Conservation (phyloP, 345 rosid species). For the Xanthoceras sorbifolium region DNA sequence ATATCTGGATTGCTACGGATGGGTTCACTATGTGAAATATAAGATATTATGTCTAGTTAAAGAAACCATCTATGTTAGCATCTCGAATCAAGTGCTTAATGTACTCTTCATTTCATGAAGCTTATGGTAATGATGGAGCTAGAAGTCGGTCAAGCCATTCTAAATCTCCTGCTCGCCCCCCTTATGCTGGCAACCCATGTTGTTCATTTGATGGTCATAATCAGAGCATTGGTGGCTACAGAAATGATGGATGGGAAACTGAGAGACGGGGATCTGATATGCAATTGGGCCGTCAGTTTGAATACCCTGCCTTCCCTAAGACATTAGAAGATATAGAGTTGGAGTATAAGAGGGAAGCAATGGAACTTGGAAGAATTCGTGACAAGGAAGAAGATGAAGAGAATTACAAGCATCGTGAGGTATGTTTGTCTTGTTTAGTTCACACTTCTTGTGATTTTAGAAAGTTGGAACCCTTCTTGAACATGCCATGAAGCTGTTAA, state of each 20-base stretch:
- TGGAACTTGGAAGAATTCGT: slow-evolving; percentile 72
- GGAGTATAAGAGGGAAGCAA: slow-evolving; percentile 76
- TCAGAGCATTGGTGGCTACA: slow-evolving; percentile 59
- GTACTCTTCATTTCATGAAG: slow-evolving; percentile 88
- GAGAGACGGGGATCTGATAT: slow-evolving; percentile 69
- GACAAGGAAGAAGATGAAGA: slow-evolving; percentile 96
- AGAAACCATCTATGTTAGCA: slow-evolving; percentile 54
- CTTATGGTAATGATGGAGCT: slow-evolving; percentile 96
- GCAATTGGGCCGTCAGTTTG: slow-evolving; percentile 69
- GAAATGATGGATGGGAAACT: slow-evolving; percentile 71
- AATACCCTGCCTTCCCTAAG: slow-evolving; percentile 60
- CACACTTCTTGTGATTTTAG: slow-evolving; percentile 8
- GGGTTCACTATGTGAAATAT: slow-evolving; percentile 50
- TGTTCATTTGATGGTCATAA: slow-evolving; percentile 73
- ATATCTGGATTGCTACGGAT: slow-evolving; percentile 48
- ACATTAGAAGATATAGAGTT: slow-evolving; percentile 78
- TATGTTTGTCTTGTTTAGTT: slow-evolving; percentile 39
- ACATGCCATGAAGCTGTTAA: slow-evolving; percentile 16
- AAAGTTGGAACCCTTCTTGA: slow-evolving; percentile 16
- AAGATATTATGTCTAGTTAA: slow-evolving; percentile 48
- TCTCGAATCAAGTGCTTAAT: slow-evolving; percentile 74
- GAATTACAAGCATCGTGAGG: slow-evolving; percentile 94
- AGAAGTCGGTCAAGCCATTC: slow-evolving; percentile 85
- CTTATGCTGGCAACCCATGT: slow-evolving; percentile 67
- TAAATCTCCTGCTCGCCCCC: slow-evolving; percentile 76